phyloP scores from a whole-genome alignment of 1,284 basidiomycete species.

The Apiotrichum siamense region DNA sequence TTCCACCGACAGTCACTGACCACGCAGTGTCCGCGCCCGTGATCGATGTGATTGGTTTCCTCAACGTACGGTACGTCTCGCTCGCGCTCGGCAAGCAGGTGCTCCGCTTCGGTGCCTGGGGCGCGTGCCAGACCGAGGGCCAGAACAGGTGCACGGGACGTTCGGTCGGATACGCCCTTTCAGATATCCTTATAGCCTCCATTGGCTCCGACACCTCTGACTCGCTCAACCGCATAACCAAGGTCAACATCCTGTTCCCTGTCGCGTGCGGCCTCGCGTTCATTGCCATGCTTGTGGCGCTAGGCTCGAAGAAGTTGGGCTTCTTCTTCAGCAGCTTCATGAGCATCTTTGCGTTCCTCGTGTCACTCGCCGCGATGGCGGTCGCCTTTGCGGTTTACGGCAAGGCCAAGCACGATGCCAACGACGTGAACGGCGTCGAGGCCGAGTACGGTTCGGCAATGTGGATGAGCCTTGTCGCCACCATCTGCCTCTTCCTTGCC shows the following conservation, averaged over 20 bases:
- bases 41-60: conserved; percentile 30
- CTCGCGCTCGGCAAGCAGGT: neutral
- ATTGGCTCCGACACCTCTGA: too few species aligned
- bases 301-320: conserved; percentile 35
- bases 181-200: too few species aligned
- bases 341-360: conserved; percentile 35
- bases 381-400: conserved; percentile 39
- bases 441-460: conserved; percentile 31
- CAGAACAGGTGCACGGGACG: conserved; percentile 19
- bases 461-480: conserved; percentile 38
- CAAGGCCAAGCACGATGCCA: conserved; percentile 28
- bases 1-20: neutral
- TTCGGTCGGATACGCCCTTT: conserved; percentile 28
- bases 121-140: conserved; percentile 29
- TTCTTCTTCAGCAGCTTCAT: conserved; percentile 39
- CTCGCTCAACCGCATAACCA: conserved; percentile 25
- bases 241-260: conserved; percentile 41
- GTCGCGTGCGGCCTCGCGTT: conserved; percentile 38
- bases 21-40: conserved; percentile 37
- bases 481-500: conserved; percentile 37
- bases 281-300: conserved; percentile 39
- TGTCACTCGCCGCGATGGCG: conserved; percentile 42
- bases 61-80: conserved; percentile 32
- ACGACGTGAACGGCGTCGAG: conserved; percentile 10
- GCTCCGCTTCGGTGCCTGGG: conserved; percentile 36